phyloP scores from a whole-genome alignment of 2,329 filamentous ascomycete species.

The Trichophaea hybrida region DNA sequence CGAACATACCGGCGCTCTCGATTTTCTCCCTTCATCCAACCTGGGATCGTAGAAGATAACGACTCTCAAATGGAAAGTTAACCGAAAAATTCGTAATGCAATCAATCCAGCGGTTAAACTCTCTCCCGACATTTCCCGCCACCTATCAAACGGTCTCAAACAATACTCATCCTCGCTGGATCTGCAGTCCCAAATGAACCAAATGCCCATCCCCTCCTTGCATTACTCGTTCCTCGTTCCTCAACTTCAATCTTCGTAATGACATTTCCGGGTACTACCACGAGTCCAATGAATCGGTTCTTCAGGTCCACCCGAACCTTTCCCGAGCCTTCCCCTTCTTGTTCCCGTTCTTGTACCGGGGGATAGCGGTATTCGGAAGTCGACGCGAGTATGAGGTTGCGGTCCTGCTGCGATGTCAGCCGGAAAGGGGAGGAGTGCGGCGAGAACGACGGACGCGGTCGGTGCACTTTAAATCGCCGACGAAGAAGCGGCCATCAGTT shows the following conservation, averaged over 20 bases:
- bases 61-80: no score
- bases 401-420: constrained; percentile 44
- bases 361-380: constrained; percentile 84
- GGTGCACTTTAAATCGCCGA: constrained; percentile 85
- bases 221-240: constrained; percentile 33
- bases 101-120: no score
- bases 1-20: no score
- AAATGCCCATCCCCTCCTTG: neutral
- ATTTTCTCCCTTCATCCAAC: no score
- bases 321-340: constrained; percentile 27
- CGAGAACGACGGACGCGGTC: constrained; percentile 51
- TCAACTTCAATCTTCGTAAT: constrained; percentile 82
- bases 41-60: no score
- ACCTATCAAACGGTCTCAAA: no score
- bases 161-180: no score
- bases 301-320: constrained; percentile 55
- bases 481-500: constrained; percentile 74
- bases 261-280: constrained; percentile 76
- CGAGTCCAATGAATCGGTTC: constrained; percentile 71
- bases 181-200: no score
- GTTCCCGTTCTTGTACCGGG: constrained; percentile 31
- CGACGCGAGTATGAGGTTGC: constrained; percentile 71
- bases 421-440: neutral
- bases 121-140: no score
- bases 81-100: no score